phyloP scores from a whole-genome alignment of 305 asterid genomes.

The Fraxinus baroniana region DNA sequence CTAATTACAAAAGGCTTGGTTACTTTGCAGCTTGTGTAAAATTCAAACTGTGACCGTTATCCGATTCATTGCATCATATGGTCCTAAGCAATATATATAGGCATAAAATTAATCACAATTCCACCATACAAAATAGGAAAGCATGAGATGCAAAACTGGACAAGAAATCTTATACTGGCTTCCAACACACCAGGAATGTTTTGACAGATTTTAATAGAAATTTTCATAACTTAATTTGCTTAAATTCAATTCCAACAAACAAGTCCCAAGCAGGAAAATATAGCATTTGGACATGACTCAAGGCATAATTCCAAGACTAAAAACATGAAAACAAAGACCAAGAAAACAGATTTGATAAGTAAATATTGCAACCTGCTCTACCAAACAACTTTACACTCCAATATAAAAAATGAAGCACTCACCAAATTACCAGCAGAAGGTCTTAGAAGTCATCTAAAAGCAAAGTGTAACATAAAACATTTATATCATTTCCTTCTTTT shows the following conservation, averaged over 20 bases:
- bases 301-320: background rate
- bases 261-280: background rate
- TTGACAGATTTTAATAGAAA: background rate
- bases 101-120: background rate
- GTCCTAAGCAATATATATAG: background rate
- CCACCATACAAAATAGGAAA: background rate
- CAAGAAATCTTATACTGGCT: background rate
- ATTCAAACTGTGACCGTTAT: background rate
- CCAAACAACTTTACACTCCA: background rate
- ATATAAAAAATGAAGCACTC: background rate
- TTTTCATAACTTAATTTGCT: background rate
- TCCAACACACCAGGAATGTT: background rate
- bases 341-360: background rate
- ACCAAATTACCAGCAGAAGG: conserved; percentile 4
- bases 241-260: background rate
- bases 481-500: background rate
- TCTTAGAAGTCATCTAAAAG: background rate
- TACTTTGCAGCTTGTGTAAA: background rate
- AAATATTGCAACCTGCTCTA: background rate
- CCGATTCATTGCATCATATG: background rate
- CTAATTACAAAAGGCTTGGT: background rate
- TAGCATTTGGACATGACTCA: background rate
- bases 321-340: background rate
- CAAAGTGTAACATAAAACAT: background rate
- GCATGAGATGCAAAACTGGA: background rate